Conservation (phyloP, 2,329 filamentous ascomycete species). For the Zymoseptoria pseudotritici region DNA sequence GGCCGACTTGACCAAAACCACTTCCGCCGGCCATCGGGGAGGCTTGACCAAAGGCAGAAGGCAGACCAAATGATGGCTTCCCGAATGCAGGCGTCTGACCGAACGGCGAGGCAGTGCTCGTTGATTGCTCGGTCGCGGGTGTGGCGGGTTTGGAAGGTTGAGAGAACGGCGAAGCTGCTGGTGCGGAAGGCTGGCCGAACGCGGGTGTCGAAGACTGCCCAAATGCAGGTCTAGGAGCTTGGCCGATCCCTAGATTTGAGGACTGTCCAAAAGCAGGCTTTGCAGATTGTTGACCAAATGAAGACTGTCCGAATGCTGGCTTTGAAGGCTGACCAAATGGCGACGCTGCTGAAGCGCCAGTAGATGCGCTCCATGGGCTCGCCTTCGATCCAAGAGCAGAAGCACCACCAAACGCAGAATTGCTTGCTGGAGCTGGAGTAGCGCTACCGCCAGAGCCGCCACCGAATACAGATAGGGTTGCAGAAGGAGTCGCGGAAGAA, state of each 20-base stretch:
- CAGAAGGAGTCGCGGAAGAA: background rate
- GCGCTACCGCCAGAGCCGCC: background rate
- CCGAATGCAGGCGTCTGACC: constrained; percentile 6
- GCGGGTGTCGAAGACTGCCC: constrained; percentile 12
- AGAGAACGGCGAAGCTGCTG: background rate
- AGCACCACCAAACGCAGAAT: constrained; percentile 9
- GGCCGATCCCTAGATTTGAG: background rate
- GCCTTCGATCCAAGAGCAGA: constrained; percentile 28
- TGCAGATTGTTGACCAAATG: constrained; percentile 23
- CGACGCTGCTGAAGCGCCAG: background rate
- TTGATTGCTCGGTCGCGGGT: constrained; percentile 8
- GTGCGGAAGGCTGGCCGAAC: constrained; percentile 13
- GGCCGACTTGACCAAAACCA: constrained; percentile 20
- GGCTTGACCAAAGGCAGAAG: constrained; percentile 19
- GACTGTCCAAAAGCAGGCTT: constrained; percentile 16
- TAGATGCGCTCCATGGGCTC: background rate
- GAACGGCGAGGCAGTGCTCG: constrained; percentile 4
- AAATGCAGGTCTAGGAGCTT: constrained; percentile 4
- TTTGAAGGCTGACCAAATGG: constrained; percentile 8
- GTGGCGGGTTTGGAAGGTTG: constrained; percentile 1
- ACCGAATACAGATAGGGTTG: background rate
- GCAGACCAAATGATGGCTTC: constrained; percentile 15
- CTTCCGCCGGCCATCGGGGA: constrained; percentile 6
- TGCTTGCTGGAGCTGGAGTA: background rate
- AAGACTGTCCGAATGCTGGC: constrained; percentile 23